Percentiles rank a stretch among this genome's conserved stretches.
phyloP scores from a whole-genome alignment of 2,329 filamentous ascomycete species.

The Ophiognomonia clavigignenti-juglandacearum region DNA sequence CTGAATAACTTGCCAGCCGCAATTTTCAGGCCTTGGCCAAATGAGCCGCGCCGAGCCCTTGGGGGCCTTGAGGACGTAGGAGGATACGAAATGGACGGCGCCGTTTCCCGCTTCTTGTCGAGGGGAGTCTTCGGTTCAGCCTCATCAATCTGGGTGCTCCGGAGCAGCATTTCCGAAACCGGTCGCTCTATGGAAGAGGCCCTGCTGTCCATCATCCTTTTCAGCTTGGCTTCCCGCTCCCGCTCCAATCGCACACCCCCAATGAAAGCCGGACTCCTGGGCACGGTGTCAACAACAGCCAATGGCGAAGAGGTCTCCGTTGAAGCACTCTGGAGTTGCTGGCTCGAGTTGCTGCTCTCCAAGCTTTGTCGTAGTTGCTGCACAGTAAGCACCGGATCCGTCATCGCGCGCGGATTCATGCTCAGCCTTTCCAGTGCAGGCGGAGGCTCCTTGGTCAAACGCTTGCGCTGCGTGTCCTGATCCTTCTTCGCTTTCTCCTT shows the following conservation, averaged over 20 bases:
- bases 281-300: constrained; percentile 1
- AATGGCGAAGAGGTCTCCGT: not conserved
- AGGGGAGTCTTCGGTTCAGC: constrained; percentile 1
- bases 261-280: constrained; percentile 29
- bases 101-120: constrained; percentile 9
- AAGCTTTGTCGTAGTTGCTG: not conserved
- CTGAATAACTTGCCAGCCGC: constrained; percentile 11
- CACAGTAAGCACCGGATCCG: constrained; percentile 11
- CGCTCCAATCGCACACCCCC: constrained; percentile 39
- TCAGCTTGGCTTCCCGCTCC: constrained; percentile 30
- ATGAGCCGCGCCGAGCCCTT: constrained; percentile 10
- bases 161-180: constrained; percentile 1
- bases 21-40: constrained; percentile 4
- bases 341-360: constrained; percentile 6
- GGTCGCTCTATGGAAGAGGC: constrained; percentile 10
- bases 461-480: too few species aligned
- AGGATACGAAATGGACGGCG: constrained; percentile 12
- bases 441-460: constrained; percentile 31
- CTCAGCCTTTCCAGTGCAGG: constrained; percentile 13
- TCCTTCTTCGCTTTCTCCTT: constrained; percentile 41
- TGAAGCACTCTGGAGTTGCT: constrained; percentile 19
- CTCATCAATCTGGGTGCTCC: not conserved
- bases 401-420: constrained; percentile 8
- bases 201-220: constrained; percentile 10
- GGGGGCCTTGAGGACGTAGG: constrained; percentile 7